Base-by-base conservation (phyloP, 2,329 filamentous ascomycete species). In the Huntiella moniliformis region DNA sequence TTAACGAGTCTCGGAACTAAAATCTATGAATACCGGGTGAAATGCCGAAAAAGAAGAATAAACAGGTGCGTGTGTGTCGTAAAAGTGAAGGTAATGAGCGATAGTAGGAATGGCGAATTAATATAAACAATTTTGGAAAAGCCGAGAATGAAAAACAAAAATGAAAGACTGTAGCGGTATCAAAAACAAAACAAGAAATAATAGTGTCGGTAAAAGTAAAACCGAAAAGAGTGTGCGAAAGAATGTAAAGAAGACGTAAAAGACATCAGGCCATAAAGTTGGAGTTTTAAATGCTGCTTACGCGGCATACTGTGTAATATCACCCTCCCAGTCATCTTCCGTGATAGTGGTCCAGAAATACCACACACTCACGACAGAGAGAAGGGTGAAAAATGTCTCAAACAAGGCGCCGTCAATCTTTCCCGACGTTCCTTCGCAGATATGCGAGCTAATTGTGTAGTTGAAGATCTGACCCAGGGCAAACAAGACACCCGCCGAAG, bases 311-410 rank as follows among this genome's bases (percentile, higher is more conserved):
- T 28, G 22, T 6, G 22, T 28, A 28, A 28, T 61, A 32, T 68
- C 65, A 61, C 72, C 71, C 13, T 87, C 85, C 91, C 91, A 98
- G 66, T 95, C 88, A 57, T 98, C 91, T 63, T 98, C 91, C 12
- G 91, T 98, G 56, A 98, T 98, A 65, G 86, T 95, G 40, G 86
- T 93, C 91, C 91, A 98, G 68, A 98, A 98, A 48, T 83, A 62
- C 87, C 91, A 98, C 52, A 95, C 65, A 63, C 76, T 76, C 13
- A 84, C 70, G 4, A 98, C 85, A 0, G 87, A 71, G 10, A 88
- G 65, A 1, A 95, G 68, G 0, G 87, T 96, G 65, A 98, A 96
- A 5, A 96, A 66, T 0, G 87, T 93, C 61, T 95, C 75, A 61
- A 98, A 98, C 1, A 98, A 64, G 4, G 88, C 77, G 42, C 91